Percentiles rank a stretch among this genome's conserved stretches.
phyloP scores from a whole-genome alignment of 495 filamentous ascomycete genomes.

The Xylaria palmicola region DNA sequence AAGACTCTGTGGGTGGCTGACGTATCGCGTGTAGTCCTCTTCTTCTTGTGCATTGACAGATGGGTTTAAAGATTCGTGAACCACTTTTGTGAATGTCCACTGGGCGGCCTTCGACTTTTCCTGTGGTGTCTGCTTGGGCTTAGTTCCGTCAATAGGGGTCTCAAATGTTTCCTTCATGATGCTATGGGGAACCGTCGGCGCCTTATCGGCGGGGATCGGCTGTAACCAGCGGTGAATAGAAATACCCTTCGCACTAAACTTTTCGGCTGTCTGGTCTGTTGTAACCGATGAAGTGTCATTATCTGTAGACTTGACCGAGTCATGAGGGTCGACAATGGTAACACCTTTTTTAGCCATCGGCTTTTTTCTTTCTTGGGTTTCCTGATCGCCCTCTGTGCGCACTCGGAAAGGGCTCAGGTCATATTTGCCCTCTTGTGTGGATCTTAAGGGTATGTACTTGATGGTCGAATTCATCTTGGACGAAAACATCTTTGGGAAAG shows the following conservation, averaged over 20 bases:
- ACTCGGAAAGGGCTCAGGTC: constrained; percentile 85
- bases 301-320: constrained; percentile 32
- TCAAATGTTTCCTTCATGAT: constrained; percentile 47
- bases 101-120: constrained; percentile 73
- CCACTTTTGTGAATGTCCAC: constrained; percentile 84
- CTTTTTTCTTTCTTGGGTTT: constrained; percentile 51
- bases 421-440: constrained; percentile 66
- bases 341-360: constrained; percentile 55
- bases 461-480: constrained; percentile 87
- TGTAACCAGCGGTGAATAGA: constrained; percentile 57
- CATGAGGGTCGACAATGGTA: constrained; percentile 57
- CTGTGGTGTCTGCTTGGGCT: constrained; percentile 42
- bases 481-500: constrained; percentile 83
- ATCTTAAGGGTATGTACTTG: constrained; percentile 73
- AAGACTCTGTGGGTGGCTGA: constrained; percentile 84
- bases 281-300: constrained; percentile 39
- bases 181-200: constrained; percentile 36
- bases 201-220: constrained; percentile 37
- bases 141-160: constrained; percentile 22
- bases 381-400: constrained; percentile 52
- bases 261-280: constrained; percentile 40
- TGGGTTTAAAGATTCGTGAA: constrained; percentile 76
- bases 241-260: constrained; percentile 36
- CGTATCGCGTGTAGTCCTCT: constrained; percentile 86
- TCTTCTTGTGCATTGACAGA: constrained; percentile 70